A percentile compares a stretch with the other conserved stretches of the same genome.
These are phyloP conservation scores for Fraxinus velutina DNA, from an alignment of 305 asterid species.

Conservation along the genomic window DNA sequence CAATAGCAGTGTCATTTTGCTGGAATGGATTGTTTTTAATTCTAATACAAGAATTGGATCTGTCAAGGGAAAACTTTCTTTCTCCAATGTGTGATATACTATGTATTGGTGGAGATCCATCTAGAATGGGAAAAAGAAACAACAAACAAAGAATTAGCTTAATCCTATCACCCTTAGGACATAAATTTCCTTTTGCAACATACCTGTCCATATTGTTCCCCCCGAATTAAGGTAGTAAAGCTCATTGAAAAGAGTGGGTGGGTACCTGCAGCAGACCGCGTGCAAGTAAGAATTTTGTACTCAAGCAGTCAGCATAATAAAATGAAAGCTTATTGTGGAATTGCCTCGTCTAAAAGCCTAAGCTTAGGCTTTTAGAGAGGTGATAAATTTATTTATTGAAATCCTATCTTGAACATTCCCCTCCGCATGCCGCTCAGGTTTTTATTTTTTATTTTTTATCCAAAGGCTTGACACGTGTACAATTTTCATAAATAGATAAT, in stretches of 20 bases:
- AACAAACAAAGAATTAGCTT: conserved; percentile 15
- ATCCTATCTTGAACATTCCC: not conserved
- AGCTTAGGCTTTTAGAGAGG: not conserved
- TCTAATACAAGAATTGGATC: conserved; percentile 32
- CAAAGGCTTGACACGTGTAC: not conserved
- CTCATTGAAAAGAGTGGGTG: conserved; percentile 85
- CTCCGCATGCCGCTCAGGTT: not conserved
- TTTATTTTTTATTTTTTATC: not conserved
- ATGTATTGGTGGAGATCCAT: conserved; percentile 79
- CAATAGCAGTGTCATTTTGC: conserved; percentile 55
- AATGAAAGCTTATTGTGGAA: conserved; percentile 20
- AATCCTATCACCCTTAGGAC: conserved; percentile 18
- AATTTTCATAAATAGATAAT: not conserved
- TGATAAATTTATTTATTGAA: not conserved
- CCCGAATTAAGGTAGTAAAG: conserved; percentile 90
- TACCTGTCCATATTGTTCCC: conserved; percentile 98
- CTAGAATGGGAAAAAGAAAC: conserved; percentile 35
- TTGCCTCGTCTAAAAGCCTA: not conserved
- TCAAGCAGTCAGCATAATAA: conserved; percentile 18
- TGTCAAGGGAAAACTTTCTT: conserved; percentile 58
- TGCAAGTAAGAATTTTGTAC: conserved; percentile 23
- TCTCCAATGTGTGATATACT: conserved; percentile 50
- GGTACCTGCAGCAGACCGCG: conserved; percentile 61
- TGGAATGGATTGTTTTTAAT: conserved; percentile 24
- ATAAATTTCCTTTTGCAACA: conserved; percentile 18